phyloP scores from a whole-genome alignment of 2,329 filamentous ascomycete species.

The Scedosporium apiospermum region DNA sequence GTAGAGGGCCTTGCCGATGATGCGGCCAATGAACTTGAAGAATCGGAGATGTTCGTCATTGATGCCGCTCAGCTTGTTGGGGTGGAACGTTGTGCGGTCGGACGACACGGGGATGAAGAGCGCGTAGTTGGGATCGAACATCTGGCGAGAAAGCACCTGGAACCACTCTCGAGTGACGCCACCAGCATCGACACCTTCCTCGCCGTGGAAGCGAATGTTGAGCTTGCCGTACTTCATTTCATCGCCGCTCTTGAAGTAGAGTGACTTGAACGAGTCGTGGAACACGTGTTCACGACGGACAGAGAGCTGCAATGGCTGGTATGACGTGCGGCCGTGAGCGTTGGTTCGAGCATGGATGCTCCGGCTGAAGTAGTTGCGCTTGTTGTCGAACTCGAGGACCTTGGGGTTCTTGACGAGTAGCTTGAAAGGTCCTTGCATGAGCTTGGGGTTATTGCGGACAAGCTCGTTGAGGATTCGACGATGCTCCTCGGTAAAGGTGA shows the following conservation, averaged over 20 bases:
- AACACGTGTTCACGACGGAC: constrained; percentile 94
- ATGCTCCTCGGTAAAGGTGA: constrained; percentile 94
- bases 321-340: constrained; percentile 59
- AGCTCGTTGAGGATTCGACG: constrained; percentile 96
- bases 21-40: constrained; percentile 98
- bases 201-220: constrained; percentile 92
- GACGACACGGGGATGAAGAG: constrained; percentile 95
- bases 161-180: constrained; percentile 99
- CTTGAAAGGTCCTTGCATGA: constrained; percentile 98
- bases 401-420: constrained; percentile 97
- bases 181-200: constrained; percentile 95
- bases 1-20: constrained; percentile 96
- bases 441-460: constrained; percentile 89
- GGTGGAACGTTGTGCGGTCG: constrained; percentile 96
- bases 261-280: constrained; percentile 94
- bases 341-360: constrained; percentile 69
- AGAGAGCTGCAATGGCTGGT: constrained; percentile 68
- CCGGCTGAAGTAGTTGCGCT: constrained; percentile 96
- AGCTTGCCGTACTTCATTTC: constrained; percentile 99
- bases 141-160: constrained; percentile 90
- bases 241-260: constrained; percentile 92
- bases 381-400: constrained; percentile 98
- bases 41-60: constrained; percentile 95
- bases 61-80: constrained; percentile 86
- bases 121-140: constrained; percentile 98